Evolutionary conservation across 208 protist species (phyloP).

Genomic region (Tritrichomonas foetus): DNA sequence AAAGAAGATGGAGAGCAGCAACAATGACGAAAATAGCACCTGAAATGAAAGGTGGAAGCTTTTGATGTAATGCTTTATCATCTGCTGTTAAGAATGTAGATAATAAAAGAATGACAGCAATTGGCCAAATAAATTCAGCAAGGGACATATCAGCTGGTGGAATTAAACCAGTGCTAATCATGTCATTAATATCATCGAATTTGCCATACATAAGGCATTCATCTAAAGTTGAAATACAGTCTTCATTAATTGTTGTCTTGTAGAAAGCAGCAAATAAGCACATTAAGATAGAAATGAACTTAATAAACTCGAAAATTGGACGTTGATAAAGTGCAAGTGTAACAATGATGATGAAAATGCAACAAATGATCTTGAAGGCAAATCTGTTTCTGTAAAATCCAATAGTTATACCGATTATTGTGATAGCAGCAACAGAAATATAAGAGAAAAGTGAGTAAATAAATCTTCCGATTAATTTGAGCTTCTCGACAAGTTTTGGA

Average conservation of each 20-base stretch:
- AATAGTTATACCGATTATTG: neutral
- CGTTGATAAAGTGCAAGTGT: neutral
- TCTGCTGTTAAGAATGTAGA: neutral
- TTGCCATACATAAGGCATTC: neutral
- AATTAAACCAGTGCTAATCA: neutral
- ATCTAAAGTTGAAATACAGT: neutral
- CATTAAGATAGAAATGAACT: neutral
- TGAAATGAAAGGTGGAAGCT: neutral
- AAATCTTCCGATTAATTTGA: neutral
- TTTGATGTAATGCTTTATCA: neutral
- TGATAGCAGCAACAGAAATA: neutral
- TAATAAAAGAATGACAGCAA: neutral
- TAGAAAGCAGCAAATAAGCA: neutral
- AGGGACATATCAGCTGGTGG: neutral
- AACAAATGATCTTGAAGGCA: neutral
- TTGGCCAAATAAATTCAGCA: neutral
- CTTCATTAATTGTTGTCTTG: neutral
- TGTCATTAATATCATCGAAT: no score
- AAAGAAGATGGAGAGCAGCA: neutral
- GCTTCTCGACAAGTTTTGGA: neutral
- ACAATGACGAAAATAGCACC: neutral
- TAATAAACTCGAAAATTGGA: neutral
- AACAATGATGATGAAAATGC: neutral
- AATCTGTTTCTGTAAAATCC: neutral
- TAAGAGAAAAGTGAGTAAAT: neutral